phyloP scores from a whole-genome alignment of 805 yeast genomes.

The Kurtzmaniella fragi region DNA sequence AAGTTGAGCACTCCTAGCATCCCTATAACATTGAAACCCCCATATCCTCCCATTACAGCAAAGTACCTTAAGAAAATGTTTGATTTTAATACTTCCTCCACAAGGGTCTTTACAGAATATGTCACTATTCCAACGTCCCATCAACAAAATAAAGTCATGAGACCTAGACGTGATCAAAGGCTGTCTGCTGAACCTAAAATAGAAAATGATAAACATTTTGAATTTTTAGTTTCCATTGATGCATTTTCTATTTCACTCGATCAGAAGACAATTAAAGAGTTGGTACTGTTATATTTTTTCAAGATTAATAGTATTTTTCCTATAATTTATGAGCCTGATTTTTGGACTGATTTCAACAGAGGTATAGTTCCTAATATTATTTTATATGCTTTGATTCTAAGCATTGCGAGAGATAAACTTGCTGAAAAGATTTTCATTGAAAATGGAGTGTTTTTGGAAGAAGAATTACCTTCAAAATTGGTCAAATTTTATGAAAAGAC shows the following conservation, averaged over 20 bases:
- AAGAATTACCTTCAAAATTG: neutral
- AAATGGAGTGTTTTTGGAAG: constrained; percentile 5
- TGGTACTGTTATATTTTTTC: constrained; percentile 34
- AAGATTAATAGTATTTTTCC: constrained; percentile 39
- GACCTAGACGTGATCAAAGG: no score
- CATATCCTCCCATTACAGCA: neutral
- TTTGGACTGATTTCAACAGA: constrained; percentile 28
- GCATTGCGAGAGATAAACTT: constrained; percentile 34
- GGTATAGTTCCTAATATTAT: constrained; percentile 35
- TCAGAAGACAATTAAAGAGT: constrained; percentile 5
- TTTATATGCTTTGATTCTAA: constrained; percentile 38
- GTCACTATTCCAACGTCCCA: no score
- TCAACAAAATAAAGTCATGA: no score
- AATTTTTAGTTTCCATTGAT: constrained; percentile 26
- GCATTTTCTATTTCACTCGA: constrained; percentile 28
- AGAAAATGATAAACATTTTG: constrained; percentile 4
- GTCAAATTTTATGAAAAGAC: constrained; percentile 3
- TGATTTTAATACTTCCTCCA: neutral
- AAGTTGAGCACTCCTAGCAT: no score
- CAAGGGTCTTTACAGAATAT: no score
- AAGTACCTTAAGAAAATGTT: neutral
- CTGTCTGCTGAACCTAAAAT: neutral
- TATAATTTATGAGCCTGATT: constrained; percentile 33
- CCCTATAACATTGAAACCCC: no score
- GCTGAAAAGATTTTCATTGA: constrained; percentile 14